These are phyloP conservation scores for Epichloe aotearoae DNA, from an alignment of 2,329 filamentous ascomycete species.

Conservation along the genomic window DNA sequence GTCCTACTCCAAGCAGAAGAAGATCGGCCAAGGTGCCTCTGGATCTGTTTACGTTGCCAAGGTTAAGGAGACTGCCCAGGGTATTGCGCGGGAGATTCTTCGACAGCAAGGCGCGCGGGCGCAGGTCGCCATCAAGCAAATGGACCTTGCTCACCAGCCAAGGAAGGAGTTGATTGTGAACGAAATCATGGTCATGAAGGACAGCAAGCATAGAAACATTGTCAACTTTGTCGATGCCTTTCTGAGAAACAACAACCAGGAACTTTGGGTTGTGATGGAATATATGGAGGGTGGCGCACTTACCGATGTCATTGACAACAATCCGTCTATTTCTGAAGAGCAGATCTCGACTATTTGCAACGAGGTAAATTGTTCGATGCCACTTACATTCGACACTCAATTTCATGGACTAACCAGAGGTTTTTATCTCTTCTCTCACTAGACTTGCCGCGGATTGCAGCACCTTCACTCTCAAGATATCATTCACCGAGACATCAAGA, in stretches of 20 bases:
- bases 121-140: conserved; percentile 97
- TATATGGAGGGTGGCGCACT: conserved; percentile 98
- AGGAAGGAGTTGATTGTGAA: conserved; percentile 98
- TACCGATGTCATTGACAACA: conserved; percentile 98
- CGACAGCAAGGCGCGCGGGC: conserved; percentile 67
- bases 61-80: conserved; percentile 78
- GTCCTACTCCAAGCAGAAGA: conserved; percentile 98
- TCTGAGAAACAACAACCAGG: conserved; percentile 82
- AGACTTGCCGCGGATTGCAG: conserved; percentile 92
- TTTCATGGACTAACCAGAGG: not conserved
- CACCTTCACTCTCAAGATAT: conserved; percentile 94
- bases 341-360: conserved; percentile 96
- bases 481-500: conserved; percentile 98
- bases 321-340: conserved; percentile 82
- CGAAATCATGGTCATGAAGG: conserved; percentile 99
- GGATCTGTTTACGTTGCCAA: conserved; percentile 97
- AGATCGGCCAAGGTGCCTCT: conserved; percentile 96
- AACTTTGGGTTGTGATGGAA: conserved; percentile 99
- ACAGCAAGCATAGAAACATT: conserved; percentile 95
- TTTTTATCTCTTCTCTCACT: conserved; percentile 6
- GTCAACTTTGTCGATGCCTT: conserved; percentile 98
- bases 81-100: conserved; percentile 69
- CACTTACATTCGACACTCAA: not conserved
- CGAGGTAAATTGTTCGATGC: conserved; percentile 50
- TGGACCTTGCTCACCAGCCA: conserved; percentile 95